Base-by-base conservation (phyloP, 257 asterid species). In the Anisodus acutangulus region DNA sequence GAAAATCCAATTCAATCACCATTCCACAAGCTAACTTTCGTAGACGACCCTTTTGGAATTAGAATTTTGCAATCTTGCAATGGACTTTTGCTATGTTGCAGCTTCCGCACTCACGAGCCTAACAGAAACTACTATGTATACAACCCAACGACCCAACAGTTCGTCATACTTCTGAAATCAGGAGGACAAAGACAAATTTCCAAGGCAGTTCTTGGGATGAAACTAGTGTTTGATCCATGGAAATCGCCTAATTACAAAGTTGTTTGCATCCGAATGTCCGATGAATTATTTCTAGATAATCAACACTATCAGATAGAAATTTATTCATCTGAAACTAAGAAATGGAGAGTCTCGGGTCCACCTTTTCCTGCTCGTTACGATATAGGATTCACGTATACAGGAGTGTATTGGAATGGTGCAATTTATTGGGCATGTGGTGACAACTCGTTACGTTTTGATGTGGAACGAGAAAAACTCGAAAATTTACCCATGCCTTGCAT, bases 11-110 rank as follows among this genome's bases (percentile, higher is more conserved):
- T 31, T 67, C 19, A 12, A 67, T 12, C 74, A 67, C 74, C 74
- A 6, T 67, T 35, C 22, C 74, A 67, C 22, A 67, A 35, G 49
- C 74, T 67, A 49, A 67, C 17, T 67, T 67, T 35, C 49, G 22
- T 67, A 12, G 74, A 67, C 6, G 86, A 81, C 8, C 37, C 80
- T 3, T 51, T 47, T n/a, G 82, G 76, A 26, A 53, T 85, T 54
- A 81, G 22, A 17, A 85, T 89, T 11, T 0, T 87, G 9, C 88
- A 89, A 35, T 89, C 92, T 3, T 91, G 93, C 83, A 89, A 89
- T 59, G 91, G 93, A 2, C 79, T 89, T 2, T 13, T 88, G 43
- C 85, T 84, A 13, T 89, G 92, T 15, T 47, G 54, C 16, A 83
- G 80, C 31, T 60, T 8, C 9, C 57, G n/a, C 10, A 53, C 49